Conservation (phyloP, 106 monocot species). For the Dendrobium nobile region DNA sequence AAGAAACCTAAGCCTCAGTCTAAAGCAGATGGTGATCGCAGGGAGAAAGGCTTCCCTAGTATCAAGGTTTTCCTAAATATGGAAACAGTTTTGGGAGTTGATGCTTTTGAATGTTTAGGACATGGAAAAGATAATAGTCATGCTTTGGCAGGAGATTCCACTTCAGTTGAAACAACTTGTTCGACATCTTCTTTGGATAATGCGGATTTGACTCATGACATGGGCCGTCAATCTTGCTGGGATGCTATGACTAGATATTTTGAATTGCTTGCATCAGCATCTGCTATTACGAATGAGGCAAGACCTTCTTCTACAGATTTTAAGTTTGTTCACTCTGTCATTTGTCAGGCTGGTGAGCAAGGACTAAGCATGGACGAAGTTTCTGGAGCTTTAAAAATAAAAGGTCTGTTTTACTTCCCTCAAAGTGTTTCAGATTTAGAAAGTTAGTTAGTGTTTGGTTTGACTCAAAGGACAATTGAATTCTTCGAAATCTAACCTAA, state of each 20-base stretch:
- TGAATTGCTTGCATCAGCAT: conserved; percentile 18
- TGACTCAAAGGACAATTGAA: not conserved
- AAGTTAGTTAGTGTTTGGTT: not conserved
- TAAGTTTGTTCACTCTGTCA: conserved; percentile 34
- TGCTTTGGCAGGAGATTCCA: conserved; percentile 3
- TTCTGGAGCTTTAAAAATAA: conserved; percentile 17
- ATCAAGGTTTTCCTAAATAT: conserved; percentile 44
- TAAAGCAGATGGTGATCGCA: conserved; percentile 50
- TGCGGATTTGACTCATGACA: not conserved
- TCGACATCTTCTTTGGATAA: not conserved
- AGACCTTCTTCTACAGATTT: conserved; percentile 38
- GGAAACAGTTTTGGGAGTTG: conserved; percentile 17
- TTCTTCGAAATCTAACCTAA: not conserved
- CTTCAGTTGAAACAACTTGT: conserved; percentile 1
- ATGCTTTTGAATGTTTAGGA: conserved; percentile 5
- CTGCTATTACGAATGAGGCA: conserved; percentile 5
- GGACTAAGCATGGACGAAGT: conserved; percentile 74
- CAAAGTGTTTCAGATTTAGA: not conserved
- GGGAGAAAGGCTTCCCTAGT: conserved; percentile 95
- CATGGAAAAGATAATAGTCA: conserved; percentile 1
- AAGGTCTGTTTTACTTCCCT: conserved; percentile 31
- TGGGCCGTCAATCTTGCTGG: conserved; percentile 26
- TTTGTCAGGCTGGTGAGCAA: conserved; percentile 68
- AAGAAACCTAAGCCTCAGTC: conserved; percentile 40
- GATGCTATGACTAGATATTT: conserved; percentile 47